Conservation (phyloP, 2,329 filamentous ascomycete genomes). For the Leptographium wingfieldii region DNA sequence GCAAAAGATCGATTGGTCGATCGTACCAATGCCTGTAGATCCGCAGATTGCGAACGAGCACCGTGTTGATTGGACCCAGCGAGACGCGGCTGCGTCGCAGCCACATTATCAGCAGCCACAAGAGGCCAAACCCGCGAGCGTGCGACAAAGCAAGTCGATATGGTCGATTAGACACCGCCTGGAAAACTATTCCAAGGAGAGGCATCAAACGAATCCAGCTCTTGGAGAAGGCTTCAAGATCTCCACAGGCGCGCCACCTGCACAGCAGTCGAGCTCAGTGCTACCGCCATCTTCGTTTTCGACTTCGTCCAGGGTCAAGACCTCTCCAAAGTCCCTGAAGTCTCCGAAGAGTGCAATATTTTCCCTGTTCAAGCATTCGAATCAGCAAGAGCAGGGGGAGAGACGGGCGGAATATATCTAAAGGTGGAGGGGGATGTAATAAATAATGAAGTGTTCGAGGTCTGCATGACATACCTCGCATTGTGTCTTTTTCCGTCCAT, state of each 20-base stretch:
- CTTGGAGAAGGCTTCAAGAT: neutral
- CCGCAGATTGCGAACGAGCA: constrained; percentile 20
- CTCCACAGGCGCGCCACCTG: neutral
- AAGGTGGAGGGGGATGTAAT: neutral
- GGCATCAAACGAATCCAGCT: neutral
- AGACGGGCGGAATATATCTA: neutral
- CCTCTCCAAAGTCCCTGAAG: constrained; percentile 17
- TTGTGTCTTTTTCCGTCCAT: no score
- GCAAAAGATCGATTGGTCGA: neutral
- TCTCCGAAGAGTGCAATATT: constrained; percentile 28
- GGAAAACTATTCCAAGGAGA: constrained; percentile 14
- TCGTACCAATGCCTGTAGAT: neutral
- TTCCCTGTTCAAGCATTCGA: constrained; percentile 28
- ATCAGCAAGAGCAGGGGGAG: neutral
- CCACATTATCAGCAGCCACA: neutral
- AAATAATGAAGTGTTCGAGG: neutral
- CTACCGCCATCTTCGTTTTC: neutral
- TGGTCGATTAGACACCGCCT: constrained; percentile 34
- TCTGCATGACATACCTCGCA: no score
- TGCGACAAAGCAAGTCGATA: constrained; percentile 27
- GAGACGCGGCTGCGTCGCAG: constrained; percentile 27
- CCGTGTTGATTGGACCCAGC: constrained; percentile 46
- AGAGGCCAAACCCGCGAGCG: neutral
- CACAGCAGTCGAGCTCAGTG: neutral
- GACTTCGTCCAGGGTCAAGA: constrained; percentile 2